Base-by-base conservation (phyloP, 2,329 filamentous ascomycete genomes). In the Colletotrichum magnum region DNA sequence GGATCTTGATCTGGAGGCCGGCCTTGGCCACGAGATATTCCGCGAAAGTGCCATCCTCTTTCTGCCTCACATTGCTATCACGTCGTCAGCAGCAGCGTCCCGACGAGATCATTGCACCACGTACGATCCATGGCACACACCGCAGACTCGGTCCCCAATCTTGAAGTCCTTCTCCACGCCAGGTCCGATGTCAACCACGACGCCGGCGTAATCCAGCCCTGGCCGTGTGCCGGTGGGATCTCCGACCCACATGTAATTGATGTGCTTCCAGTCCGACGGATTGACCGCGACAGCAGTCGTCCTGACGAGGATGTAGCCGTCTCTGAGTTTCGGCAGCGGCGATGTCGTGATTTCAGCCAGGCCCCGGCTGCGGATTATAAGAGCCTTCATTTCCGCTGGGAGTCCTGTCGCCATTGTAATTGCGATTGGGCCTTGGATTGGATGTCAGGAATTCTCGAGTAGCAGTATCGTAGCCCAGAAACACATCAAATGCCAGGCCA, bases 121-220 rank as follows among this genome's bases (percentile, higher is more conserved):
- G 63, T 50, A 75, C 73, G 65, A 65, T 48, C 82, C 83, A 64
- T 84, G 80, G 5, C 72, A 74, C 2, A 79, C 73, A 4, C 85
- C 85, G n/a, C 77, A 73, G 26, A 86, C 76, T 45, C 84, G 79
- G 66, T 88, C 85, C 2, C 86, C 85, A 64, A 79, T 80, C 73
- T 82, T 80, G 69, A 86, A 82, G 13, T 75, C 69, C 68, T 82
- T 81, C n/a, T 77, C 81, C 26, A 86, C 81, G 24, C 78, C 78
- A 3, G 74, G 66, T 6, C 85, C 85, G 26, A 87, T 78, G 57
- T 83, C 79, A 52, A 84, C 79, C 1, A 87, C 81, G 12, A 83
- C 73, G 43, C 85, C 85, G 41, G 82, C 80, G 63, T 83, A 87
- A 71, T 87, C 85, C 39, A 80, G 84, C 9, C 83, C 85, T 24